Conservation (phyloP, 1,139 yeast genomes). For the Waltiozyma sp. region DNA sequence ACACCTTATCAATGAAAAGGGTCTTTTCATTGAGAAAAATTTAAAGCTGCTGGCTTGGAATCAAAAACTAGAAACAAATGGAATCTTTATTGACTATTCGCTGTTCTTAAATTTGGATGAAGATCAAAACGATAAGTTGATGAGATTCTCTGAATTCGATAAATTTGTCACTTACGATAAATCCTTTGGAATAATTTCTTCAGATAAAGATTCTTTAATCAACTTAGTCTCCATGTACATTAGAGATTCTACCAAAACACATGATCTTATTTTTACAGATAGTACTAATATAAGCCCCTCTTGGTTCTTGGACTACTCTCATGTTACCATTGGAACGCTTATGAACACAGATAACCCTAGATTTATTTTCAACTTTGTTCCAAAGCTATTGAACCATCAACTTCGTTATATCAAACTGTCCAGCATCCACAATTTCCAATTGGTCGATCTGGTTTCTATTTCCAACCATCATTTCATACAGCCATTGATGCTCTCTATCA, state of each 20-base stretch:
- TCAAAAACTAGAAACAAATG: not conserved
- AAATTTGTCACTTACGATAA: not conserved
- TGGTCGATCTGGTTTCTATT: conserved; percentile 11
- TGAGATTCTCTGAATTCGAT: not conserved
- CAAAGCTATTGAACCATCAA: conserved; percentile 9
- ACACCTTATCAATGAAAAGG: conserved; percentile 3
- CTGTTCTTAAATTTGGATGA: too few species aligned
- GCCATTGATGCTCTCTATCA: not conserved
- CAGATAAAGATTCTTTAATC: not conserved
- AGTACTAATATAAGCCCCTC: not conserved
- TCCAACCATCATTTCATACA: conserved; percentile 10
- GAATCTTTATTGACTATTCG: not conserved
- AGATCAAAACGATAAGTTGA: too few species aligned
- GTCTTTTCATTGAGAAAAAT: conserved; percentile 11
- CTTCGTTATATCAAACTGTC: conserved; percentile 5
- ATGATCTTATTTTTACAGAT: not conserved
- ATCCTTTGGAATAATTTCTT: not conserved
- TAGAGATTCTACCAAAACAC: not conserved
- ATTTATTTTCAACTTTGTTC: conserved; percentile 5
- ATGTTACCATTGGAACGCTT: not conserved
- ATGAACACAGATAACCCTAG: conserved; percentile 10
- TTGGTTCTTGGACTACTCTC: not conserved
- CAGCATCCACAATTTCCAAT: conserved; percentile 3
- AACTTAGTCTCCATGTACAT: not conserved
- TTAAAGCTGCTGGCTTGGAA: conserved; percentile 13